Percentiles rank a stretch among this genome's conserved stretches.
Evolutionary conservation across 257 asterid species (phyloP).

Genomic region (Capsicum baccatum): DNA sequence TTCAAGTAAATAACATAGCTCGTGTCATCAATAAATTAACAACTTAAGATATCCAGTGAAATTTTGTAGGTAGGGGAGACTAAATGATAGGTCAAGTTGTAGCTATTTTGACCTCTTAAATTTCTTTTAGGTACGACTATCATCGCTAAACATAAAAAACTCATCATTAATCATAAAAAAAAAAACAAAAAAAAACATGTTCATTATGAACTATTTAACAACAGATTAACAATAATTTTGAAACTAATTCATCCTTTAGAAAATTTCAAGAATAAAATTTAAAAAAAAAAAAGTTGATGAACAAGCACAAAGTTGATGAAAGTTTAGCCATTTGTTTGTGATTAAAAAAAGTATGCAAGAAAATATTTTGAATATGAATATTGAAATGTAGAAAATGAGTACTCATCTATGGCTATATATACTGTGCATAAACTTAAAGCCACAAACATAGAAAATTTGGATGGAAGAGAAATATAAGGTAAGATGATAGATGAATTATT

Average conservation of each 20-base stretch:
- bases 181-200: no score
- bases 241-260: no score
- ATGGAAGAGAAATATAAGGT: background rate
- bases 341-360: background rate
- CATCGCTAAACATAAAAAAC: no score
- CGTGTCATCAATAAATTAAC: no score
- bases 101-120: background rate
- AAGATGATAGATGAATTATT: background rate
- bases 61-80: background rate
- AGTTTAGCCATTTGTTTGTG: constrained; percentile 3
- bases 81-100: background rate
- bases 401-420: background rate
- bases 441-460: background rate
- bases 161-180: no score
- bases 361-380: background rate
- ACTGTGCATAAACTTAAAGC: background rate
- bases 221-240: no score
- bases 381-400: background rate
- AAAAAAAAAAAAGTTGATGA: background rate
- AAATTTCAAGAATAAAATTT: no score
- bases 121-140: no score
- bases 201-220: no score
- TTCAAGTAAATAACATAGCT: background rate
- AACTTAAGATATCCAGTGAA: background rate
- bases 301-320: background rate